Evolutionary conservation across 2,329 filamentous ascomycete genomes (phyloP), one percentile per base, ranked within the genome.

Genomic region (Microcera coccophila): DNA sequence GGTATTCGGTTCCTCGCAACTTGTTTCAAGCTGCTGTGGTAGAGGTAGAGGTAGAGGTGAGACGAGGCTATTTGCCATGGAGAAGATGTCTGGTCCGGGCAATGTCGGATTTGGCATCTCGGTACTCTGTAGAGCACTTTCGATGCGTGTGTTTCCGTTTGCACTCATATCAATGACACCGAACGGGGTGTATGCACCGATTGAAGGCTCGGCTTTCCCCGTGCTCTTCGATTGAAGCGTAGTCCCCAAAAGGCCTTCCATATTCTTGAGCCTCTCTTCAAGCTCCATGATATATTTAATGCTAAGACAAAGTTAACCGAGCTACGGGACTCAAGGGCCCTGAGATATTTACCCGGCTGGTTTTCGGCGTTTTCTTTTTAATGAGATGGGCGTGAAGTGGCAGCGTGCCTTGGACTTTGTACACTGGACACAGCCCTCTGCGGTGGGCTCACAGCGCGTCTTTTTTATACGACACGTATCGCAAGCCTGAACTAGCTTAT

Each of bases 401-500:
- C 60, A 62, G 14, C 14, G 18, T 22, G 52, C 54, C 12, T 45
- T 45, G 37, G 42, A 48, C 39, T 56, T 59, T 21, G 49, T 54
- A 41, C 58, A 62, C 33, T 61, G 59, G 18, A 42, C 33, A 44
- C 60, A 62, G n/a, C 45, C 44, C 17, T 54, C 42, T 11, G 26
- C 33, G 7, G 49, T 56, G 9, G 54, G 46, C 32, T 58, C 49
- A 39, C 60, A 62, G 10, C 57, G 52, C 21, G 58, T 62, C 48
- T 62, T 62, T 39, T 62, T 62, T 45, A 55, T 59, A 4, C 59
- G 49, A 37, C 59, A 62, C 45, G 49, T 47, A 39, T 62, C 59
- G 42, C 59, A 61, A 2, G 54, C 54, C 51, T 58, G 34, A 3
- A 4, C 19, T n/a, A n/a, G n/a, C n/a, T 26, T 26, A 26, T 26